These are phyloP conservation scores for Hamiltosporidium magnivora DNA, from an alignment of 371 early-diverging fungal genomes.

Conservation along the genomic window DNA sequence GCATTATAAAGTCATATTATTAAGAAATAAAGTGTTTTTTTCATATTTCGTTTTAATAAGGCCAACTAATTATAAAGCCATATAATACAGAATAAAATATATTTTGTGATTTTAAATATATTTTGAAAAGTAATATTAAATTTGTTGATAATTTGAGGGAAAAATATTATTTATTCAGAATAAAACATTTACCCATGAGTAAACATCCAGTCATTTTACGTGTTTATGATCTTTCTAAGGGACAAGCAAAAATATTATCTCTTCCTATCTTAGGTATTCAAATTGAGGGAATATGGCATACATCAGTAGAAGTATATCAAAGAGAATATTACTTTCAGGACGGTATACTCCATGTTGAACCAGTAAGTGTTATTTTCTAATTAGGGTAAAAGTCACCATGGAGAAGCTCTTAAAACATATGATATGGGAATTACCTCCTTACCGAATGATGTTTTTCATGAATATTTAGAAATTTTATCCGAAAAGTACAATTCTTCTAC, in stretches of 20 bases:
- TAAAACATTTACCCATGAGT: too few species aligned
- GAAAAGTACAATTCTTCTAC: constrained; percentile 25
- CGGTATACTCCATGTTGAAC: constrained; percentile 54
- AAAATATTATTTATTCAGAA: too few species aligned
- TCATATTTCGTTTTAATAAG: too few species aligned
- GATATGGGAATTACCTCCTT: constrained; percentile 39
- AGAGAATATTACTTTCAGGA: constrained; percentile 71
- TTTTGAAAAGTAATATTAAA: too few species aligned
- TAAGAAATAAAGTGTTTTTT: too few species aligned
- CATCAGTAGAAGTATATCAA: constrained; percentile 71
- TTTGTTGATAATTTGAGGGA: too few species aligned
- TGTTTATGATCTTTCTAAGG: constrained; percentile 29
- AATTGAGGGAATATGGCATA: constrained; percentile 61
- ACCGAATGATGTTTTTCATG: constrained; percentile 28
- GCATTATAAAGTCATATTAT: too few species aligned
- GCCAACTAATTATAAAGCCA: too few species aligned
- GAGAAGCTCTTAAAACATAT: not conserved
- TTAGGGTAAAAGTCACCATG: too few species aligned
- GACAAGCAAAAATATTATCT: constrained; percentile 1
- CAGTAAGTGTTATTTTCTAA: not conserved
- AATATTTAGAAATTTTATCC: constrained; percentile 23
- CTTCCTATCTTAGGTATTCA: constrained; percentile 14
- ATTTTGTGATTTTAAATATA: too few species aligned
- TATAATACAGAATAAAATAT: too few species aligned
- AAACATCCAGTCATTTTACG: constrained; percentile 17